A percentile compares a stretch with the other conserved stretches of the same genome.
Evolutionary conservation across 768 basidiomycete species (phyloP).

Genomic region (Tulasnella sp.): DNA sequence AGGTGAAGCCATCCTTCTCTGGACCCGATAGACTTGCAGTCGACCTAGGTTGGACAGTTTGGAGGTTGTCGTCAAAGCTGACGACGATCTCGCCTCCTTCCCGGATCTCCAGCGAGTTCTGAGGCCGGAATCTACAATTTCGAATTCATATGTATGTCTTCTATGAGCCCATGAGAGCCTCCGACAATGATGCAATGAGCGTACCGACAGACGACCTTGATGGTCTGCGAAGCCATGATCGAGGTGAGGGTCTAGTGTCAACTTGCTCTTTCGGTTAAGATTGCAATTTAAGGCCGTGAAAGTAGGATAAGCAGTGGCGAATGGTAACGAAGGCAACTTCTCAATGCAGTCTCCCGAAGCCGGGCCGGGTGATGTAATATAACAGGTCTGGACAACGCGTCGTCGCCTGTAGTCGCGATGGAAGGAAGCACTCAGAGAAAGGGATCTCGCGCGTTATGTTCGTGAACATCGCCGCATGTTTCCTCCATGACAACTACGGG

Average conservation of each 20-base stretch:
- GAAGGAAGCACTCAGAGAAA: too few species aligned
- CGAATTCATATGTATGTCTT: background rate
- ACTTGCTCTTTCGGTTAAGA: too few species aligned
- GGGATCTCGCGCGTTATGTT: too few species aligned
- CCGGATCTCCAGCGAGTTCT: conserved; percentile 81
- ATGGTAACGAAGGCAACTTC: too few species aligned
- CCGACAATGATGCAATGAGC: conserved; percentile 23
- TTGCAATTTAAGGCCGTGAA: too few species aligned
- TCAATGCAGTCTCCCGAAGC: too few species aligned
- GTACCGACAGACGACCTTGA: conserved; percentile 98
- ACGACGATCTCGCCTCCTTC: conserved; percentile 87
- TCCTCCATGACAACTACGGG: too few species aligned
- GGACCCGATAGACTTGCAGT: conserved; percentile 62
- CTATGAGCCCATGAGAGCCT: background rate
- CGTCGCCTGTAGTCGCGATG: too few species aligned
- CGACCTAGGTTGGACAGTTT: conserved; percentile 71
- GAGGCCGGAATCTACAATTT: conserved; percentile 75
- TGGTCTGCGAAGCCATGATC: conserved; percentile 40
- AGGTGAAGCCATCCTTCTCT: conserved; percentile 95
- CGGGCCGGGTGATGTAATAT: too few species aligned
- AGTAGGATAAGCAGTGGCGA: too few species aligned
- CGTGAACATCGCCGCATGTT: background rate
- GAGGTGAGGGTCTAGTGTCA: background rate
- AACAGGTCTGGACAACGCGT: too few species aligned
- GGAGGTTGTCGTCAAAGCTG: conserved; percentile 74